Percentiles rank a stretch among this genome's conserved stretches.
phyloP scores from a whole-genome alignment of 345 rosid species.

The Gossypium raimondii region DNA sequence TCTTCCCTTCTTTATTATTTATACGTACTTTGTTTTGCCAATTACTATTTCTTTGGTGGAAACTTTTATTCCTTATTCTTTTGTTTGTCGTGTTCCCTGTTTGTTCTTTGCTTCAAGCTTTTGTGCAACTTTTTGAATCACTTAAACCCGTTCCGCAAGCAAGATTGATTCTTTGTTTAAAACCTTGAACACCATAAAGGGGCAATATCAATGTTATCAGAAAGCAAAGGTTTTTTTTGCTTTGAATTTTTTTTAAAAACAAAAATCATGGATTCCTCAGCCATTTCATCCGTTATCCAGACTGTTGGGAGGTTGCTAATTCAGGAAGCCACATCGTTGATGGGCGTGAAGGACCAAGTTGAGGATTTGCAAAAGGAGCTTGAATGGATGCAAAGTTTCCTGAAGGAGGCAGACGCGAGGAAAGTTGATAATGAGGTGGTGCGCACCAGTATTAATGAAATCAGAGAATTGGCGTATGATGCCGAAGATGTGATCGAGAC shows the following conservation, averaged over 20 bases:
- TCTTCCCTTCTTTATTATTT: no score
- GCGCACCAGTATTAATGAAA: neutral
- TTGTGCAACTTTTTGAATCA: no score
- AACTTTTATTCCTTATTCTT: no score
- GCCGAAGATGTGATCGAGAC: neutral
- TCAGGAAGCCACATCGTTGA: neutral
- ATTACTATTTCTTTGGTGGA: no score
- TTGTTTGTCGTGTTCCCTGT: no score
- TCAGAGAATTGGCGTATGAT: neutral
- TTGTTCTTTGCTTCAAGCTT: no score
- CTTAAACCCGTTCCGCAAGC: neutral
- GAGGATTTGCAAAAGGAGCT: conserved; percentile 11
- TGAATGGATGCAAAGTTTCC: conserved; percentile 8
- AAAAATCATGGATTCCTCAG: neutral
- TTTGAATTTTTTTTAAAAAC: neutral
- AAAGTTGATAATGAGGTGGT: neutral
- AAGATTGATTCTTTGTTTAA: neutral
- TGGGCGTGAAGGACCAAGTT: neutral
- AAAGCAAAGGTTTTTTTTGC: neutral
- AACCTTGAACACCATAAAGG: neutral
- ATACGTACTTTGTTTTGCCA: no score
- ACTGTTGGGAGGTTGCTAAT: neutral
- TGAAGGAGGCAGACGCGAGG: conserved; percentile 7
- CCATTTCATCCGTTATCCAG: neutral
- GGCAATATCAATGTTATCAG: neutral